phyloP scores from a whole-genome alignment of 768 basidiomycete genomes.

The Mycena pura region DNA sequence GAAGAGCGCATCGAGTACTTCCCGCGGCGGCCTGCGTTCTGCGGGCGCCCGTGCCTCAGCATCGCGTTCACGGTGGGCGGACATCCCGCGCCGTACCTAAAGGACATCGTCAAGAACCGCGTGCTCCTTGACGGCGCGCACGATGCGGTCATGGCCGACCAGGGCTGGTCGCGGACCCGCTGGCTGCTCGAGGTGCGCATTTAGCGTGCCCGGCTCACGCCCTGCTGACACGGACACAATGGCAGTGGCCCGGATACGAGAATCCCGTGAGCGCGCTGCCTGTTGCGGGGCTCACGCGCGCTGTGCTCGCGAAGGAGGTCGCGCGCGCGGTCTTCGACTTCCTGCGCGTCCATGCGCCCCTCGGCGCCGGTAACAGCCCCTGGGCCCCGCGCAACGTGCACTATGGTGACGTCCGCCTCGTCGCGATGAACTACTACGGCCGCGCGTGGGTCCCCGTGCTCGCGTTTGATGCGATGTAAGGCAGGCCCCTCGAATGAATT shows the following conservation, averaged over 20 bases:
- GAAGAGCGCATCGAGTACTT: slow-evolving; percentile 4
- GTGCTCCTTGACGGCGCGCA: slow-evolving; percentile 9
- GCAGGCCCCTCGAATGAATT: no score
- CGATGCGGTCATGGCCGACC: background rate
- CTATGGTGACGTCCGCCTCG: slow-evolving; percentile 29
- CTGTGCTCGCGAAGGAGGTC: slow-evolving; percentile 4
- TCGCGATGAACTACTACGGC: slow-evolving; percentile 34
- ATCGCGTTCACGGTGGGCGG: slow-evolving; percentile 8
- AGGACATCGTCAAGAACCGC: slow-evolving; percentile 5
- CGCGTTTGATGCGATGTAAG: slow-evolving; percentile 2
- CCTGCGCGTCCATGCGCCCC: background rate
- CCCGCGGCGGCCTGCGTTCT: slow-evolving; percentile 7
- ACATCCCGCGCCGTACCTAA: slow-evolving; percentile 18
- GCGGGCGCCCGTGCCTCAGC: slow-evolving; percentile 5
- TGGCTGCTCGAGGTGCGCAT: slow-evolving; percentile 15
- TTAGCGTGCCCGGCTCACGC: no score
- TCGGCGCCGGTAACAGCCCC: background rate
- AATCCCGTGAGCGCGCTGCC: background rate
- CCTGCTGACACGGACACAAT: slow-evolving; percentile 1
- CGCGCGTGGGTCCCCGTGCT: slow-evolving; percentile 32
- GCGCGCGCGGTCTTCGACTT: slow-evolving; percentile 1
- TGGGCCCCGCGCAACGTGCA: slow-evolving; percentile 28
- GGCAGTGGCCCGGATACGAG: slow-evolving; percentile 18
- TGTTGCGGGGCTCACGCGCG: slow-evolving; percentile 4
- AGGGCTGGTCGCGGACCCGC: slow-evolving; percentile 10